Percentiles rank a stretch among this genome's conserved stretches.
phyloP scores from a whole-genome alignment of 805 yeast species.

The Wickerhamiella shivajii region DNA sequence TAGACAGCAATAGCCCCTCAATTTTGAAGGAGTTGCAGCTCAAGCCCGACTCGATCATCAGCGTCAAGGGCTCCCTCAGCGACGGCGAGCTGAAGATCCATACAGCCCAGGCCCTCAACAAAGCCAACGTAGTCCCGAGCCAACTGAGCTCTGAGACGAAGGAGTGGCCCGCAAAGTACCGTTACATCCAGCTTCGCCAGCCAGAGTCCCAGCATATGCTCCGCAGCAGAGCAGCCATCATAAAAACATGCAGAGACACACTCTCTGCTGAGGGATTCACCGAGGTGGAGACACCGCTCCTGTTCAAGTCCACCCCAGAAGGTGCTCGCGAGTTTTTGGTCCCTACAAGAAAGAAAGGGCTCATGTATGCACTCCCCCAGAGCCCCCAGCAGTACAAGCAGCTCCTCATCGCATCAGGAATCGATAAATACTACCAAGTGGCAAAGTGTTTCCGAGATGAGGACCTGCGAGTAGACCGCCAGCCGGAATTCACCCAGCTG shows the following conservation, averaged over 20 bases:
- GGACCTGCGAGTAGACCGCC: slow-evolving; percentile 86
- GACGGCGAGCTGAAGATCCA: slow-evolving; percentile 40
- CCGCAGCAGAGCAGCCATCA: slow-evolving; percentile 24
- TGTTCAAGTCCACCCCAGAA: slow-evolving; percentile 94
- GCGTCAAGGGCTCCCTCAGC: slow-evolving; percentile 41
- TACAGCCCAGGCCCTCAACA: slow-evolving; percentile 42
- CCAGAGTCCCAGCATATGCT: slow-evolving; percentile 20
- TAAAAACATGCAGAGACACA: slow-evolving; percentile 25
- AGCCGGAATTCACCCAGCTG: slow-evolving; percentile 95
- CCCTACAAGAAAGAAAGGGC: slow-evolving; percentile 54
- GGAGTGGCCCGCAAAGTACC: slow-evolving; percentile 61
- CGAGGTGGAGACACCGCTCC: slow-evolving; percentile 83
- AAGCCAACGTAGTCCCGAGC: slow-evolving; percentile 48
- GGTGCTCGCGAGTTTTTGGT: slow-evolving; percentile 95
- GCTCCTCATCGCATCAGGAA: slow-evolving; percentile 85
- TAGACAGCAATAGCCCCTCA: slow-evolving; percentile 28
- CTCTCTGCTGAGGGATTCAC: slow-evolving; percentile 37
- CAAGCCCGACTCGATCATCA: slow-evolving; percentile 63
- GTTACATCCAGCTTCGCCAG: slow-evolving; percentile 66
- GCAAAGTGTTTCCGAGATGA: slow-evolving; percentile 95
- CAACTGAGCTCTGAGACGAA: slow-evolving; percentile 39
- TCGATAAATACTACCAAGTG: slow-evolving; percentile 71
- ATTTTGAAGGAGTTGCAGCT: slow-evolving; percentile 32
- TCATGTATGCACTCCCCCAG: slow-evolving; percentile 85
- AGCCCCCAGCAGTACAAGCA: slow-evolving; percentile 98